Evolutionary conservation across 805 yeast genomes (phyloP).

Genomic region (Metschnikowia picachoensis): DNA sequence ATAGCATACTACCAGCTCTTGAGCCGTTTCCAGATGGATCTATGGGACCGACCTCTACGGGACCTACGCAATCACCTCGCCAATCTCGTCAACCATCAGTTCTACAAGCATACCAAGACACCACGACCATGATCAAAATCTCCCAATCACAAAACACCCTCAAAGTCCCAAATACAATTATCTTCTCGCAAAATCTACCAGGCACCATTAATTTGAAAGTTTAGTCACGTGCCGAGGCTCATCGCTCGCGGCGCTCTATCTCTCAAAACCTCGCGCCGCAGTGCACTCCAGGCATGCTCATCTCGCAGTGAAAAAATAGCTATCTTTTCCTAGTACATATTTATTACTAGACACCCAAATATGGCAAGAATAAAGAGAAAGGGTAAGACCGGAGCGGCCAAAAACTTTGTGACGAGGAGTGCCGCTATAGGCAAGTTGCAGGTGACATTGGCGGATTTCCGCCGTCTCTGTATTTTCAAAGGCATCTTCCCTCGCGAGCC

Average conservation of each 20-base stretch:
- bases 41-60: too few relatives aligned
- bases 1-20: too few relatives aligned
- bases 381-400: conserved; percentile 84
- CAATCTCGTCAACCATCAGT: too few relatives aligned
- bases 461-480: conserved; percentile 94
- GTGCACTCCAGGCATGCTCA: conserved; percentile 4
- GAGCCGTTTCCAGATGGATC: too few relatives aligned
- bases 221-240: too few relatives aligned
- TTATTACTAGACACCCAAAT: conserved; percentile 2
- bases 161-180: too few relatives aligned
- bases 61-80: too few relatives aligned
- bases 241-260: background rate
- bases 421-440: conserved; percentile 92
- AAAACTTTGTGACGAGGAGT: conserved; percentile 87
- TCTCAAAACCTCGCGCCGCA: conserved; percentile 10
- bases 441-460: conserved; percentile 91
- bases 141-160: too few relatives aligned
- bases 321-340: background rate
- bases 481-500: conserved; percentile 98
- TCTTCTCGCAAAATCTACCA: too few relatives aligned
- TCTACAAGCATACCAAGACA: too few relatives aligned
- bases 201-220: too few relatives aligned
- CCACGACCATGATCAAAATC: too few relatives aligned
- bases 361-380: conserved; percentile 76
- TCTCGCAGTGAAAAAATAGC: conserved; percentile 14